A percentile compares a stretch with the other conserved stretches of the same genome.
Conservation (phyloP, 257 asterid genomes). For the Parsonsia alboflavescens region DNA sequence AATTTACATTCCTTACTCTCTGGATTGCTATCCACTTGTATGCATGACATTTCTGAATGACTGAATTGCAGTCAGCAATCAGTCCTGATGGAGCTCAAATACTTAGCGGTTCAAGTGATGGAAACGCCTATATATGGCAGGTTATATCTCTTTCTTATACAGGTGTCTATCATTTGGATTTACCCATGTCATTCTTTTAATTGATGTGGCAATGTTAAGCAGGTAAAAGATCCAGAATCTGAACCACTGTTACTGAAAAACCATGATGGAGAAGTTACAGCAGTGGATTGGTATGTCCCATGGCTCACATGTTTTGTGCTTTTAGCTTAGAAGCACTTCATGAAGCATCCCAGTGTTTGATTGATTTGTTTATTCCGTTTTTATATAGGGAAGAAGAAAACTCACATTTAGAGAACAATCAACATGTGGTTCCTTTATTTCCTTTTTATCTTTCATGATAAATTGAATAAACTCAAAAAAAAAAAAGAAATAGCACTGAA, state of each 20-base stretch:
- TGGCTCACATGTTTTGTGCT: neutral
- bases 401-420: too few species aligned
- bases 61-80: constrained; percentile 59
- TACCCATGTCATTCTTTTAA: constrained; percentile 1
- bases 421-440: too few species aligned
- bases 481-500: too few species aligned
- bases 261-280: constrained; percentile 91
- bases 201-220: constrained; percentile 15
- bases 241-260: constrained; percentile 63
- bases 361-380: too few species aligned
- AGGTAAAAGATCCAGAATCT: constrained; percentile 70
- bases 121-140: constrained; percentile 95
- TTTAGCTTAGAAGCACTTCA: neutral
- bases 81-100: constrained; percentile 94
- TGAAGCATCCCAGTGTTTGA: too few species aligned
- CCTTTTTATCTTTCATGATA: too few species aligned
- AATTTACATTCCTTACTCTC: neutral
- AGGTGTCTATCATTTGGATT: neutral
- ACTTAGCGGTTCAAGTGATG: constrained; percentile 94
- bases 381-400: too few species aligned
- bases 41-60: constrained; percentile 15
- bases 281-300: constrained; percentile 73
- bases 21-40: neutral
- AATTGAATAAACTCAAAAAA: too few species aligned
- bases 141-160: constrained; percentile 25